These are phyloP conservation scores for Fusarium devonianum DNA, from an alignment of 2,329 filamentous ascomycete species.

Conservation along the genomic window DNA sequence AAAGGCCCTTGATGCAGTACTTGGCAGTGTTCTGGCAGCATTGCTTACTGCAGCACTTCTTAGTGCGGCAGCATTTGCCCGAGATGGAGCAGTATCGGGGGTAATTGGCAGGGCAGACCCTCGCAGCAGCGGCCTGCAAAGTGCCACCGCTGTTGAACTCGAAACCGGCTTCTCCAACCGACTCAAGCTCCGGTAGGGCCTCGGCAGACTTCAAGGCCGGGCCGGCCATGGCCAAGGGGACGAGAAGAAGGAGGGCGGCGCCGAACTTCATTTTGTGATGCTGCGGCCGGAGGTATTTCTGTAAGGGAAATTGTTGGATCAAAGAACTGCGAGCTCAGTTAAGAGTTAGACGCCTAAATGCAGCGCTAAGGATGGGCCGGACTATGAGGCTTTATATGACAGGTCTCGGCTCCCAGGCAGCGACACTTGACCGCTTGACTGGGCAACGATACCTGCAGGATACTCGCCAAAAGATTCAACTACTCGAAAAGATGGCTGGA, in stretches of 20 bases:
- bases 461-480: neutral
- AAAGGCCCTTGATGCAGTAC: constrained; percentile 22
- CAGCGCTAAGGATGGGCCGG: too few species aligned
- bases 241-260: constrained; percentile 6
- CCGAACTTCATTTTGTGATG: constrained; percentile 21
- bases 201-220: constrained; percentile 8
- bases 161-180: constrained; percentile 6
- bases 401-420: too few species aligned
- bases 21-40: constrained; percentile 22
- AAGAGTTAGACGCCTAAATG: too few species aligned
- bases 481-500: neutral
- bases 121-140: constrained; percentile 2
- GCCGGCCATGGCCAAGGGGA: constrained; percentile 12
- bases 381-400: too few species aligned
- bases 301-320: neutral
- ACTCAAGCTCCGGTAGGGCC: constrained; percentile 18
- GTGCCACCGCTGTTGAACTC: constrained; percentile 6
- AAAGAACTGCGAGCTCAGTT: accelerated
- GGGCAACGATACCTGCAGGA: neutral
- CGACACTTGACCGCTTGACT: neutral
- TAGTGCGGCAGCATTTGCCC: constrained; percentile 20
- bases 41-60: constrained; percentile 25
- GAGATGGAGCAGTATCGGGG: constrained; percentile 18
- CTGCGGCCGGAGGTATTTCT: neutral
- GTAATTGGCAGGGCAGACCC: constrained; percentile 21